Evolutionary conservation across 2,329 filamentous ascomycete species (phyloP).

Genomic region (Bisporella sp.): DNA sequence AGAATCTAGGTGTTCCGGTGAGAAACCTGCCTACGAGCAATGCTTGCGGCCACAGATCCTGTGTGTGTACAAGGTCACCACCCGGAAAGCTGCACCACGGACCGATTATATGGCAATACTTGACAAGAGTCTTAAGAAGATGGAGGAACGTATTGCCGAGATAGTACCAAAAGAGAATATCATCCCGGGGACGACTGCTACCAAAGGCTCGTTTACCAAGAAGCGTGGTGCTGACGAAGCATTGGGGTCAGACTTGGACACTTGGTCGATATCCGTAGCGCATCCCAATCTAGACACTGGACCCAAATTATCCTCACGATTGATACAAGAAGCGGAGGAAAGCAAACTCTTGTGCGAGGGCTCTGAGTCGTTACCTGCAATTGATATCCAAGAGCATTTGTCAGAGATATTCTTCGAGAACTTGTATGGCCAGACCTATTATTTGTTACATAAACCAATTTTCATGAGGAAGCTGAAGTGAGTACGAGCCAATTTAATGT

Average conservation of each 20-base stretch:
- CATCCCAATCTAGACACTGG: constrained; percentile 42
- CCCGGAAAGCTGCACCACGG: constrained; percentile 84
- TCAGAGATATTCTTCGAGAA: constrained; percentile 94
- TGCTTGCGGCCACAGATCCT: constrained; percentile 87
- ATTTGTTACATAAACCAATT: constrained; percentile 91
- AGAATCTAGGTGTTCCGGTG: constrained; percentile 95
- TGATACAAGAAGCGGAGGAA: constrained; percentile 63
- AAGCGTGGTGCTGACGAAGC: constrained; percentile 84
- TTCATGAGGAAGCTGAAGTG: constrained; percentile 83
- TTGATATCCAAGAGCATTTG: constrained; percentile 87
- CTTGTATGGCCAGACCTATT: constrained; percentile 91
- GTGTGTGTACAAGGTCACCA: constrained; percentile 96
- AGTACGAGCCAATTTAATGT: constrained; percentile 26
- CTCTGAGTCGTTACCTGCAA: constrained; percentile 70
- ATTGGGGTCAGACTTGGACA: constrained; percentile 73
- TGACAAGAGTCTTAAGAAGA: constrained; percentile 88
- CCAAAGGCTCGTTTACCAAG: constrained; percentile 51
- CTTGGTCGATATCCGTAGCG: constrained; percentile 62
- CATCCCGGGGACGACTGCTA: constrained; percentile 46
- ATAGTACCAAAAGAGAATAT: constrained; percentile 83
- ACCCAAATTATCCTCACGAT: constrained; percentile 44
- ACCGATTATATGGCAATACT: constrained; percentile 99
- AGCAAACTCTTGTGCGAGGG: constrained; percentile 75
- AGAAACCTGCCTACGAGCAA: constrained; percentile 96
- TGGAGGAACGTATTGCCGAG: constrained; percentile 97